Evolutionary conservation across 345 rosid species (phyloP).

Genomic region (Rhizophora apiculata): DNA sequence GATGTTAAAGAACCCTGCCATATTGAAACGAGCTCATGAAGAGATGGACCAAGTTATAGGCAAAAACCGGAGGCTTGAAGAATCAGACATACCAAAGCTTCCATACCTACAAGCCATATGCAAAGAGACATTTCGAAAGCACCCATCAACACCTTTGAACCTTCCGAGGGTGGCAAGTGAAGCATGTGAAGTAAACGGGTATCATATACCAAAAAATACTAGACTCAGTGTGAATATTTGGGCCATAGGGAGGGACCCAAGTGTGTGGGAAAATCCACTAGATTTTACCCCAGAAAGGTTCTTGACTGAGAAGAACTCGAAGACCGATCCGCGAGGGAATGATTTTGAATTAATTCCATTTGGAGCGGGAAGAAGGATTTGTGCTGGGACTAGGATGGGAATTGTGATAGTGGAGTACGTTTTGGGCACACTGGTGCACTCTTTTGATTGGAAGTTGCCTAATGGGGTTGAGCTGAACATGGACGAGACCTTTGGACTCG

Average conservation of each 20-base stretch:
- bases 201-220: constrained; percentile 38
- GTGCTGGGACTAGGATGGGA: constrained; percentile 60
- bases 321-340: constrained; percentile 42
- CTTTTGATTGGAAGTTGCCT: constrained; percentile 54
- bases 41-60: constrained; percentile 70
- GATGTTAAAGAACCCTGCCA: constrained; percentile 39
- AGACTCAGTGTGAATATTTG: constrained; percentile 48
- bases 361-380: constrained; percentile 52
- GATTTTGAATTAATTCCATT: constrained; percentile 56
- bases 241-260: too few relatives aligned
- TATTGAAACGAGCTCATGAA: constrained; percentile 42
- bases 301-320: constrained; percentile 19
- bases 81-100: constrained; percentile 50
- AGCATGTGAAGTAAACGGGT: constrained; percentile 31
- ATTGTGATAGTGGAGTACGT: constrained; percentile 46
- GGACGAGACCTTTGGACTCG: constrained; percentile 59
- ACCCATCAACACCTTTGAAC: constrained; percentile 56
- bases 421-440: constrained; percentile 48
- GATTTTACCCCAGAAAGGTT: constrained; percentile 49
- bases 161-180: constrained; percentile 39
- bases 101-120: constrained; percentile 51
- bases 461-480: constrained; percentile 35
- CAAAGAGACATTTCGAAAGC: constrained; percentile 53
- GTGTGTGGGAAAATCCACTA: constrained; percentile 42
- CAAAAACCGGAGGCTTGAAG: constrained; percentile 39